A percentile compares a stretch with the other conserved stretches of the same genome.
These are phyloP conservation scores for Aspergillus quadrilineatus DNA, from an alignment of 2,329 filamentous ascomycete species.

Conservation along the genomic window DNA sequence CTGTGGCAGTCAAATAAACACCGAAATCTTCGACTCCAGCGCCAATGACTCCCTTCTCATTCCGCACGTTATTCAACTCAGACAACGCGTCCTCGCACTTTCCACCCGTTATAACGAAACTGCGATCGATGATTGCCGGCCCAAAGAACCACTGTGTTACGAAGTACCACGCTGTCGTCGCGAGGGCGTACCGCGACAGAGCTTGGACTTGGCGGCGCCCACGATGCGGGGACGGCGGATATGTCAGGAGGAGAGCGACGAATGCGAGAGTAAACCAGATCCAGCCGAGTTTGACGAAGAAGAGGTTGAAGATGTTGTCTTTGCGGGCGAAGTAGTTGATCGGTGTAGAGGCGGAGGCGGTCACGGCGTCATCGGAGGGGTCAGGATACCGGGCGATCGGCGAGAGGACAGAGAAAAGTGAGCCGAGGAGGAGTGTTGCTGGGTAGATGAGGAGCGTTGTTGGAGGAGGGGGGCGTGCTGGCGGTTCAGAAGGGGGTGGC, in stretches of 20 bases:
- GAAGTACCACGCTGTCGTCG: constrained; percentile 77
- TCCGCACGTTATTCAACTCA: constrained; percentile 34
- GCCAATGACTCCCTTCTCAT: constrained; percentile 6
- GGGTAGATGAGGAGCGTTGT: constrained; percentile 71
- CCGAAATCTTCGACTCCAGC: constrained; percentile 30
- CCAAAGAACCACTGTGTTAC: constrained; percentile 98
- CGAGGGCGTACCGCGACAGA: constrained; percentile 64
- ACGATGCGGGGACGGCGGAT: constrained; percentile 54
- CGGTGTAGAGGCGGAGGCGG: constrained; percentile 25
- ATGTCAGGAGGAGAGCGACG: constrained; percentile 65
- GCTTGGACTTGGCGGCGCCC: constrained; percentile 58
- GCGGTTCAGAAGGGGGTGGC: constrained; percentile 7
- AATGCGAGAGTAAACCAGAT: constrained; percentile 82
- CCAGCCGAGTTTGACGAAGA: constrained; percentile 97
- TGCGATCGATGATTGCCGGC: constrained; percentile 81
- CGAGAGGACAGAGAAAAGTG: constrained; percentile 75
- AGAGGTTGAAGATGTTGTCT: constrained; percentile 83
- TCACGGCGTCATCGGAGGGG: constrained; percentile 39
- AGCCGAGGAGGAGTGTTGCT: constrained; percentile 73
- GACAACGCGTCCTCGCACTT: constrained; percentile 62
- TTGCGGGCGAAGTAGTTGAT: constrained; percentile 85
- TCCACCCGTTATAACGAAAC: constrained; percentile 85
- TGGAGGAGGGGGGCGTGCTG: constrained; percentile 7
- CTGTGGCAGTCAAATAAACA: constrained; percentile 64
- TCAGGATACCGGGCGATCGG: constrained; percentile 59